Percentiles rank a stretch among this genome's conserved stretches.
phyloP scores from a whole-genome alignment of 1,284 basidiomycete species.

The Cronartium ribicola region DNA sequence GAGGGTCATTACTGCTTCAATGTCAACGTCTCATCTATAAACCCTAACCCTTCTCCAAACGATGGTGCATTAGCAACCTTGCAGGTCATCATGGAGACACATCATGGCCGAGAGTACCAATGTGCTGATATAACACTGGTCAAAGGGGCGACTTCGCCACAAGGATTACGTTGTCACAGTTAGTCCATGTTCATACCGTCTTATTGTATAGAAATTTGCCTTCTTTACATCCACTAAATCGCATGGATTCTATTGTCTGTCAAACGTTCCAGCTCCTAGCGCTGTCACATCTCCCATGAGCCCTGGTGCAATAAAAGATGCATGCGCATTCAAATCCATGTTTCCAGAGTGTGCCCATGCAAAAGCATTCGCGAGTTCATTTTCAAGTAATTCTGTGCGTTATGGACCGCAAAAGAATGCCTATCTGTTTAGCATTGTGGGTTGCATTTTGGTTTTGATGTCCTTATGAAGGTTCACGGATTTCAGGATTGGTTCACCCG shows the following conservation, averaged over 20 bases:
- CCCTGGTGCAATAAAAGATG: neutral
- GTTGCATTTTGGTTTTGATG: no score
- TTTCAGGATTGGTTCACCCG: no score
- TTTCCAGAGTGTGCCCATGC: neutral
- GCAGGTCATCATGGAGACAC: neutral
- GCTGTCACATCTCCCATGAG: neutral
- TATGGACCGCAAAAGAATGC: no score
- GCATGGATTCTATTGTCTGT: neutral
- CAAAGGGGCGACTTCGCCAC: neutral
- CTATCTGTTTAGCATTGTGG: no score
- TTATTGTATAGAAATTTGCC: neutral
- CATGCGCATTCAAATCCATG: neutral
- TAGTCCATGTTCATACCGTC: neutral
- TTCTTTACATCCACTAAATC: no score
- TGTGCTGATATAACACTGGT: neutral
- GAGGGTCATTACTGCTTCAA: constrained; percentile 9
- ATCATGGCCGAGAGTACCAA: constrained; percentile 1
- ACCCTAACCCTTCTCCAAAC: neutral
- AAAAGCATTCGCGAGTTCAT: neutral
- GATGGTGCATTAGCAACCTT: constrained; percentile 2
- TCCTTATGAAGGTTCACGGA: no score
- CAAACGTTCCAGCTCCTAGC: neutral
- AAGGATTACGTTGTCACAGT: constrained; percentile 5
- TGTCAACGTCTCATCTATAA: neutral
- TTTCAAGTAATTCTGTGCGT: no score